Conservation (phyloP, 176 grass and related monocot genomes). For the Triticum monococcum region DNA sequence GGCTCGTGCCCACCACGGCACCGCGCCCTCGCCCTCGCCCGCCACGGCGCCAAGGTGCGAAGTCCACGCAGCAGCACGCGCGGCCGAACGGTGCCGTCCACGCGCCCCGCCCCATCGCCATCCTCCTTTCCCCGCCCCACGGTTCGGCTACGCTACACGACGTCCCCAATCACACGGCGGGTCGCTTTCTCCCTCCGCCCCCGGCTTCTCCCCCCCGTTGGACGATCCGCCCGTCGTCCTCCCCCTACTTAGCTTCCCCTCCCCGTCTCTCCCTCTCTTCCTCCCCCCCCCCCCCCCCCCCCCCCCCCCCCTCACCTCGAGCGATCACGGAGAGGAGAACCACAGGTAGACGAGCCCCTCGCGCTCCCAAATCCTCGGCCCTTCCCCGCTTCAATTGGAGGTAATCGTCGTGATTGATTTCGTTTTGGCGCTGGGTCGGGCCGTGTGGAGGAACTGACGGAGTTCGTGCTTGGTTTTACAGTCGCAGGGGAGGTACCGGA, state of each 20-base stretch:
- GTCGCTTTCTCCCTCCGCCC: background rate
- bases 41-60: background rate
- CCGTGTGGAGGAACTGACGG: background rate
- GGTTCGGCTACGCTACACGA: background rate
- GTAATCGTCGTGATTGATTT: background rate
- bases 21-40: background rate
- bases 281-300: background rate
- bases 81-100: slow-evolving; percentile 30
- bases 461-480: background rate
- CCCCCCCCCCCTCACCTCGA: background rate
- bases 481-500: background rate
- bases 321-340: background rate
- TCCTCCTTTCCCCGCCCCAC: background rate
- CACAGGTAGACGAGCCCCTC: background rate
- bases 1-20: slow-evolving; percentile 23
- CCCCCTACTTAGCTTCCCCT: slow-evolving; percentile 8
- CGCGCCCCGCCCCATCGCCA: slow-evolving; percentile 9
- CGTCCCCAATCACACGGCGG: background rate
- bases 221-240: background rate
- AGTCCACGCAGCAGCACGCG: slow-evolving; percentile 5
- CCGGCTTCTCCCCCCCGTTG: background rate
- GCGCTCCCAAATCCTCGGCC: too few species aligned
- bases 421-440: background rate
- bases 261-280: background rate
- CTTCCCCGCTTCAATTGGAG: background rate